Evolutionary conservation across 2,329 filamentous ascomycete species (phyloP), one percentile per base, ranked within the genome.

Genomic region (Neofusicoccum cordaticola): DNA sequence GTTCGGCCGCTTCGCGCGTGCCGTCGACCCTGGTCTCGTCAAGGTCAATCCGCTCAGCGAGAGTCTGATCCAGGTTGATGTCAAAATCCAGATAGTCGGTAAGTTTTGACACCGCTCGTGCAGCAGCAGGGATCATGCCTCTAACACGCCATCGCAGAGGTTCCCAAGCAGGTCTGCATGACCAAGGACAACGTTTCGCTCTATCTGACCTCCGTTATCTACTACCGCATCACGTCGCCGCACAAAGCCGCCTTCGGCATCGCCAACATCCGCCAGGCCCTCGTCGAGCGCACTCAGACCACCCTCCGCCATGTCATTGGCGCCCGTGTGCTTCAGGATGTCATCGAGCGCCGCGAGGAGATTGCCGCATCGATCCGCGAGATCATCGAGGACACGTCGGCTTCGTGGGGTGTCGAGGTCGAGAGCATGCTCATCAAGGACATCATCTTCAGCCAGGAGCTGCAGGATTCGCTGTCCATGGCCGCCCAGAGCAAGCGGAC

Each of bases 401-500:
- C 87, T 11, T 92, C 92, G 67, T 99, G 95, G 95, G 95, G 95
- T 80, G 94, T 97, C 7, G 88, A 92, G 74, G 95, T 98, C 65
- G 95, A 98, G 84, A 93, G 90, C 74, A 99, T 99, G 94, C 88
- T 99, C 70, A 94, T 99, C 86, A 98, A 99, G 82, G 95, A 99
- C 79, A 96, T 99, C 75, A 91, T 98, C 77, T 99, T 99, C 86
- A 93, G 88, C 80, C 88, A 92, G 74, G 95, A 98, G 71, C 85
- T 99, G 50, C 95, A 99, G 80, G 94, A 98, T 74, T 95, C 91
- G 17, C 87, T 99, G 57, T 96, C 92, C 75, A 98, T 99, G 95
- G 95, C 95, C 44, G 95, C 95, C 3, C 95, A 99, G 85, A 92
- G 90, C 83, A 98, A 98, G 90, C 90, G 95, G 71, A 97, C 97